phyloP scores from a whole-genome alignment of 2,329 filamentous ascomycete species.

The Diaporthe citrichinensis region DNA sequence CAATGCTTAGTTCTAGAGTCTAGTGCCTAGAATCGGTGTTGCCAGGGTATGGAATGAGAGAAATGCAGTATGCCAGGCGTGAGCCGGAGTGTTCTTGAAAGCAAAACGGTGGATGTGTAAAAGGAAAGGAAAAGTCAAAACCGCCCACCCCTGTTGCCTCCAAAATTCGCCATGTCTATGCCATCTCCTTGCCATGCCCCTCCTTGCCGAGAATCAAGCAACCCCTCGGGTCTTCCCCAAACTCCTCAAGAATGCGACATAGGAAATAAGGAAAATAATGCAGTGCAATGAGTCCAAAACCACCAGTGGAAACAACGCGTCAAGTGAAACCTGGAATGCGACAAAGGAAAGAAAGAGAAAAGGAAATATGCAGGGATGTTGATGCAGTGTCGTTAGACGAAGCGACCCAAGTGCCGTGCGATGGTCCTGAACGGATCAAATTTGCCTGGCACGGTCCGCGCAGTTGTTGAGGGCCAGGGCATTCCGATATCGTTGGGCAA shows the following conservation, averaged over 20 bases:
- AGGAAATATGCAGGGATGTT: not conserved
- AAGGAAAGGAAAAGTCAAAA: not conserved
- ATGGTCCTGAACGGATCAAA: not conserved
- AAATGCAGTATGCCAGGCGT: conserved; percentile 9
- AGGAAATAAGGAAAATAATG: not conserved
- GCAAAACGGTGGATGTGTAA: not conserved
- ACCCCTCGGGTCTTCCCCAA: not conserved
- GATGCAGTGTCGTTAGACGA: not conserved
- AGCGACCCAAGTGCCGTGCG: not conserved
- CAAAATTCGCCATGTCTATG: not conserved
- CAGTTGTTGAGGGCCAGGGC: not conserved
- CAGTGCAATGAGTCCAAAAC: not conserved
- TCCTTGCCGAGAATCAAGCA: not conserved
- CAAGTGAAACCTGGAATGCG: not conserved
- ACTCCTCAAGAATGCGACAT: not conserved
- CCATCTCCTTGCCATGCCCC: not conserved
- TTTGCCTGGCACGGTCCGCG: not conserved
- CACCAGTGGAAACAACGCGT: not conserved
- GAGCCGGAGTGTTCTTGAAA: conserved; percentile 24
- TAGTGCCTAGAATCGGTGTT: conserved; percentile 4
- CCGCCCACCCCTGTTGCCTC: not conserved
- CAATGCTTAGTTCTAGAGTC: not conserved
- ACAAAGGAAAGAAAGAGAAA: not conserved
- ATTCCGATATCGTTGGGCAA: too few species aligned
- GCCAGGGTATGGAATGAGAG: conserved; percentile 13